Conservation (phyloP, 306 rosid genomes). For the Acacia confusa region DNA sequence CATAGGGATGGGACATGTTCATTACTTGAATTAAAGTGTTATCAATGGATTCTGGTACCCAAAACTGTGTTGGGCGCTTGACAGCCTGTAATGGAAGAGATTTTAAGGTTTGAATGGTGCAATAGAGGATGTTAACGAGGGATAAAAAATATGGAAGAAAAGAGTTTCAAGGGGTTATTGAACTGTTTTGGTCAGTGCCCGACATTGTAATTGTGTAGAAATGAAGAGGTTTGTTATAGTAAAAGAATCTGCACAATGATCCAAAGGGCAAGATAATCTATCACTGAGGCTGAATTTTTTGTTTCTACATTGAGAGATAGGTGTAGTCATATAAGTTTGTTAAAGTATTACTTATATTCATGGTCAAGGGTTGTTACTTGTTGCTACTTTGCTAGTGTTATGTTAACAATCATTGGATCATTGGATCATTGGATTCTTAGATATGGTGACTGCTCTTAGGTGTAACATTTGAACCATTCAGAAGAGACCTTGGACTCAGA, state of each 20-base stretch:
- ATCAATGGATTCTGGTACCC: background rate
- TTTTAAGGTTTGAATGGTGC: background rate
- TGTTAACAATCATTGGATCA: background rate
- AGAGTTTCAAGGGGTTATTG: background rate
- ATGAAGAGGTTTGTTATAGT: background rate
- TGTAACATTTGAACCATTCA: background rate
- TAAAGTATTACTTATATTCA: background rate
- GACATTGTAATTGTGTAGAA: background rate
- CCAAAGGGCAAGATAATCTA: background rate
- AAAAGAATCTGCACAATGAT: background rate
- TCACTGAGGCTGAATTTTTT: background rate
- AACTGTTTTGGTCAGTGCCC: background rate
- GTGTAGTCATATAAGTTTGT: background rate
- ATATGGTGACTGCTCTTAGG: background rate
- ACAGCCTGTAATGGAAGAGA: background rate
- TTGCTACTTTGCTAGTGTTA: background rate
- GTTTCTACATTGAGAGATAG: background rate
- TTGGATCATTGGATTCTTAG: background rate
- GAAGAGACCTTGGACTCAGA: background rate
- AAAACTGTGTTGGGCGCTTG: background rate
- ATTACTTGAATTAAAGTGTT: background rate
- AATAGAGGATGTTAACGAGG: background rate
- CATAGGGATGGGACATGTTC: background rate
- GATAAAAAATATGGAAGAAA: background rate
- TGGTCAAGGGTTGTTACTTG: background rate